A percentile compares a stretch with the other conserved stretches of the same genome.
phyloP scores from a whole-genome alignment of 306 rosid species.

The Abrus pulchellus region DNA sequence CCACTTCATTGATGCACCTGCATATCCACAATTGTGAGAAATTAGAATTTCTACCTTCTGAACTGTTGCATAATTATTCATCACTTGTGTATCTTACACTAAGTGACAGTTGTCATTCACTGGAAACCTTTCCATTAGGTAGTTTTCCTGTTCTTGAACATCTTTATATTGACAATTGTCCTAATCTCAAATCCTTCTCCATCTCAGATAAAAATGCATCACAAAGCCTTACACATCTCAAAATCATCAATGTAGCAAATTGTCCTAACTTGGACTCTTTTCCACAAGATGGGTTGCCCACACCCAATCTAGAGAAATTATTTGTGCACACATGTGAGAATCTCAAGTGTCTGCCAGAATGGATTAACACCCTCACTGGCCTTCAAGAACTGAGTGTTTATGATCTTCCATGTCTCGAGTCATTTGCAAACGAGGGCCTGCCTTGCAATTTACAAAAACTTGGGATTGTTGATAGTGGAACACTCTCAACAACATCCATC shows the following conservation, averaged over 20 bases:
- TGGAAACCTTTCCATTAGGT: constrained; percentile 16
- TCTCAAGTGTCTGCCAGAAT: not conserved
- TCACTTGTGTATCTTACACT: not conserved
- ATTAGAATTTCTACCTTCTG: not conserved
- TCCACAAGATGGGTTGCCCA: not conserved
- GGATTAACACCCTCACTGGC: not conserved
- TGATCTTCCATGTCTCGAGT: not conserved
- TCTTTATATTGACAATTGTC: not conserved
- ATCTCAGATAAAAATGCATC: not conserved
- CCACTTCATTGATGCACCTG: not conserved
- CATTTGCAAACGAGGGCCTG: constrained; percentile 9
- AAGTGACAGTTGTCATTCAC: not conserved
- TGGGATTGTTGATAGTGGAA: not conserved
- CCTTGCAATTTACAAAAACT: constrained; percentile 15
- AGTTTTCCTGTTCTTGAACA: constrained; percentile 5
- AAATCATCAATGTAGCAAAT: not conserved
- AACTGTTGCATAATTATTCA: not conserved
- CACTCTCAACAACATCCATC: not conserved
- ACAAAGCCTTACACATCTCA: constrained; percentile 11
- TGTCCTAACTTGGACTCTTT: constrained; percentile 3
- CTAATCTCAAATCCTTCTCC: not conserved
- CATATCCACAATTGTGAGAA: not conserved
- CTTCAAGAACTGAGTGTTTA: constrained; percentile 3
- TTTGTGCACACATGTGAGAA: not conserved
- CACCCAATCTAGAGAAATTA: constrained; percentile 9